Conservation (phyloP, 805 yeast species). For the Kurtzmaniella fragi region DNA sequence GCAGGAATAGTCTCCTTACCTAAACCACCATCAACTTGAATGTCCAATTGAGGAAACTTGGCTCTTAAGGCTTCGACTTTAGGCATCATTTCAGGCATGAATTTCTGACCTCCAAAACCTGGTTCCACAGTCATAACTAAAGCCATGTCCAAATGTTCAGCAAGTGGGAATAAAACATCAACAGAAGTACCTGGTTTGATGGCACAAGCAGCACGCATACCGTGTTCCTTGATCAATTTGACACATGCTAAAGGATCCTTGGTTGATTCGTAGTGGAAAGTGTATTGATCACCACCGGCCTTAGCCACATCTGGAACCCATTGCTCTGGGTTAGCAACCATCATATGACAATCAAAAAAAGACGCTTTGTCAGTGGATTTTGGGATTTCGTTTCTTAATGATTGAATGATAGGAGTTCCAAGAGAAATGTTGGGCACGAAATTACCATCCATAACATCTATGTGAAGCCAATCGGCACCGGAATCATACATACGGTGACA, state of each 20-base stretch:
- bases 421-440: slow-evolving; percentile 95
- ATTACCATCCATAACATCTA: slow-evolving; percentile 98
- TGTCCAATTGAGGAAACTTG: slow-evolving; percentile 72
- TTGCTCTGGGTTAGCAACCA: slow-evolving; percentile 87
- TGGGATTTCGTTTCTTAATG: slow-evolving; percentile 75
- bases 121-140: slow-evolving; percentile 98
- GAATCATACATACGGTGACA: slow-evolving; percentile 74
- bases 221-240: slow-evolving; percentile 66
- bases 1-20: slow-evolving; percentile 77
- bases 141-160: slow-evolving; percentile 84
- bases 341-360: slow-evolving; percentile 95
- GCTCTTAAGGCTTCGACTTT: slow-evolving; percentile 76
- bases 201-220: slow-evolving; percentile 94
- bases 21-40: slow-evolving; percentile 96
- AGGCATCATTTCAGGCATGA: slow-evolving; percentile 95
- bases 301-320: slow-evolving; percentile 92
- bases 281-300: slow-evolving; percentile 93
- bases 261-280: slow-evolving; percentile 94
- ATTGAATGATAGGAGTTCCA: slow-evolving; percentile 85
- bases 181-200: slow-evolving; percentile 91
- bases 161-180: slow-evolving; percentile 72
- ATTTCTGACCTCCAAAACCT: slow-evolving; percentile 97
- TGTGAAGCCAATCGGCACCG: slow-evolving; percentile 95
- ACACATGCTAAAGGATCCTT: slow-evolving; percentile 70
- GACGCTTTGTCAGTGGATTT: slow-evolving; percentile 45